phyloP scores from a whole-genome alignment of 2,329 filamentous ascomycete genomes.

The Hypoxylon sp. region DNA sequence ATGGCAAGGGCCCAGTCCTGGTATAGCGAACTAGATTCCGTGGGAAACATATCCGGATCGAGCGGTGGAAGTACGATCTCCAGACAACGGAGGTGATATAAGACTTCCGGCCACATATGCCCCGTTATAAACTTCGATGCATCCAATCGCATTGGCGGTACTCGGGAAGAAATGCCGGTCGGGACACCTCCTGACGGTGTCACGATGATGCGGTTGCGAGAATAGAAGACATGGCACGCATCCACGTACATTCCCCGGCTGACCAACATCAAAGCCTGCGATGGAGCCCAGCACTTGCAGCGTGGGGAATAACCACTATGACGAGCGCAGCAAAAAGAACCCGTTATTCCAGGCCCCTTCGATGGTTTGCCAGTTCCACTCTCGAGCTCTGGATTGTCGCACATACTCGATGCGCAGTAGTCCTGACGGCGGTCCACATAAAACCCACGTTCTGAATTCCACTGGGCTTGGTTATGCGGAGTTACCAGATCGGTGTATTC shows the following conservation, averaged over 20 bases:
- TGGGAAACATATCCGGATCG: neutral
- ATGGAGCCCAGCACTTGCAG: slow-evolving; percentile 12
- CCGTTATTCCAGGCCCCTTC: no score
- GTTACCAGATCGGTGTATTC: slow-evolving; percentile 39
- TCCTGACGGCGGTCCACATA: neutral
- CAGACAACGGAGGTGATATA: slow-evolving; percentile 8
- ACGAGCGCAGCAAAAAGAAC: neutral
- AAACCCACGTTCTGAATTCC: slow-evolving; percentile 17
- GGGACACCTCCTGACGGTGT: neutral
- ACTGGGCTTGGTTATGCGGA: slow-evolving; percentile 32
- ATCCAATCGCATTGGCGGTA: neutral
- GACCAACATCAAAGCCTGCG: slow-evolving; percentile 4
- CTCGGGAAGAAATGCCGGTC: neutral
- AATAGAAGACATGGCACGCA: slow-evolving; percentile 14
- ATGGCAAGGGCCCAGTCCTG: slow-evolving; percentile 9
- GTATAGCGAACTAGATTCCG: neutral
- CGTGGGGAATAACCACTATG: slow-evolving; percentile 10
- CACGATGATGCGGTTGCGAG: slow-evolving; percentile 9
- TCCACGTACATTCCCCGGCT: slow-evolving; percentile 15
- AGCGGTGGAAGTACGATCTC: slow-evolving; percentile 15
- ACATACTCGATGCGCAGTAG: neutral
- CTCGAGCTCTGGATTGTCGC: no score
- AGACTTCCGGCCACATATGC: slow-evolving; percentile 1
- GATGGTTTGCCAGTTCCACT: no score
- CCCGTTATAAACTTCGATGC: slow-evolving; percentile 14